Evolutionary conservation across 164 flowering plant genomes (phyloP), one percentile per base, ranked within the genome.

Genomic region (Macadamia tetraphylla): DNA sequence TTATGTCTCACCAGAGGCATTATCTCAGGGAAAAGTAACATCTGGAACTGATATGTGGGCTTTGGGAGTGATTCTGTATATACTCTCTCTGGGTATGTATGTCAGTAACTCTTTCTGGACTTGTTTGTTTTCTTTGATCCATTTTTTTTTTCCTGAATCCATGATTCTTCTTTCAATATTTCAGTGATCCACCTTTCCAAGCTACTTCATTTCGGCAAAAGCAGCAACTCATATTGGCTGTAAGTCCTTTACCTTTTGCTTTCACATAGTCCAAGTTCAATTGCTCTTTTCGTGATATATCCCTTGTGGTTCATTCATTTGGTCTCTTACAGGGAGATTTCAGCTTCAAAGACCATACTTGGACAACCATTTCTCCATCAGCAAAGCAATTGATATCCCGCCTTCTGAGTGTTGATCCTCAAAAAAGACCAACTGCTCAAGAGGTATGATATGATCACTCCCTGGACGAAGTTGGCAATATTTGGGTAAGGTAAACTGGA

Each of bases 1-100:
- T 73, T 89, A 86, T 75, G 92, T 87, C 32, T 89, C 95, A 1
- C 95, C 92, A 2, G 95, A 87, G 70, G 90, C 89, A 48, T 81
- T 85, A 60, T 78, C 87, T 44, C 85, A 80, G 46, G 78, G 81
- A 9, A 78, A 64, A 58, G 72, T 89, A 7, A 77, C 87, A 29
- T 60, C 86, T 29, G 86, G 85, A 44, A 82, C 77, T 65, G 95
- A 89, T 71, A 82, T 89, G 85, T 89, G 92, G 92, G 83, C 95
- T 66, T 67, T 89, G 72, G 95, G 95, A 44, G 89, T 87, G 3
- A 89, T 87, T 69, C 62, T 87, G 55, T 89, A 89, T 62, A 87
- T 89, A 58, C 86, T 89, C 87, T 89, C 62, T 89, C 94, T 12
- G 94, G 94, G 91, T 88, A 79, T 48, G 91, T 88, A 79, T 48